phyloP scores from a whole-genome alignment of 1,139 yeast species.

The Yamadazyma taylorii region DNA sequence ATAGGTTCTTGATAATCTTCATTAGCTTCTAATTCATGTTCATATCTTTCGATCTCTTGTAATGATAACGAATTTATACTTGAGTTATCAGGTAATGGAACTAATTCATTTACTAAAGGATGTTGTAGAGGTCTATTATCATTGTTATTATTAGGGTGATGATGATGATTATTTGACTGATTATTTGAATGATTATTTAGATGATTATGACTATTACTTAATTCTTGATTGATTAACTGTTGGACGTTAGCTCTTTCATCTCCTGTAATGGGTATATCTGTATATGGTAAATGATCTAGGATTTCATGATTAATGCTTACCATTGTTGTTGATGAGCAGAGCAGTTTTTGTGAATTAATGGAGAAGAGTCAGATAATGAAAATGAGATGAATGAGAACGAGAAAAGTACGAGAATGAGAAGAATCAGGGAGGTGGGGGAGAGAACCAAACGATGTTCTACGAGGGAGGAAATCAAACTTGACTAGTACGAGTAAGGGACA shows the following conservation, averaged over 20 bases:
- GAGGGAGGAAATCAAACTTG: too few relatives aligned
- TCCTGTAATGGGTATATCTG: constrained; percentile 31
- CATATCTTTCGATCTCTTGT: constrained; percentile 32
- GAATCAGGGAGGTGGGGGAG: too few relatives aligned
- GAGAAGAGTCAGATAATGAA: too few relatives aligned
- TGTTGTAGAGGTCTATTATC: constrained; percentile 20
- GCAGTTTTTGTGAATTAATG: neutral
- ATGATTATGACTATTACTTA: too few relatives aligned
- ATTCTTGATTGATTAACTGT: constrained; percentile 30
- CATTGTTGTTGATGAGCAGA: constrained; percentile 15
- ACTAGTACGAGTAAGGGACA: too few relatives aligned
- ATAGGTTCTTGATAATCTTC: constrained; percentile 20
- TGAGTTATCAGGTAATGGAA: constrained; percentile 21
- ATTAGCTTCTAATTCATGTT: constrained; percentile 21
- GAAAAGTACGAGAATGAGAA: too few relatives aligned
- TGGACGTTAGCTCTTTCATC: constrained; percentile 38
- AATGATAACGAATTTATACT: constrained; percentile 19
- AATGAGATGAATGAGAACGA: too few relatives aligned
- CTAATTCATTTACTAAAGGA: constrained; percentile 29
- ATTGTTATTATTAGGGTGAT: constrained; percentile 1
- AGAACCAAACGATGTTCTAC: too few relatives aligned
- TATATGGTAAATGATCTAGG: constrained; percentile 29
- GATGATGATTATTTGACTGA: constrained; percentile 3
- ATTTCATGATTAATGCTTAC: constrained; percentile 28
- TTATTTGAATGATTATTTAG: constrained; percentile 11